Evolutionary conservation across 129 eudicot genomes (phyloP).

Genomic region (Ambrosia trifida): DNA sequence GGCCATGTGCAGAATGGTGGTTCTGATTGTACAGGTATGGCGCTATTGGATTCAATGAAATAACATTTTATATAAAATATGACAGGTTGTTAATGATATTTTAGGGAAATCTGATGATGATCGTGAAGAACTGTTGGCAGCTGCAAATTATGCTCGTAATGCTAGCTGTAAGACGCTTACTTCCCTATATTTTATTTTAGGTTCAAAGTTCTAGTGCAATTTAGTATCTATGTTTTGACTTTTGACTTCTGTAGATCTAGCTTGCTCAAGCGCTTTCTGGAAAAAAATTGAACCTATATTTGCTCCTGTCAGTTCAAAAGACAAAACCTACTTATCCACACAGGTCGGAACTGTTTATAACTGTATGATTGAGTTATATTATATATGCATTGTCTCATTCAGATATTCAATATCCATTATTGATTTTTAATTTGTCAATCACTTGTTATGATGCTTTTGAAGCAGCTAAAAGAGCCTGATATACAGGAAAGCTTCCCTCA

Average conservation of each 20-base stretch:
- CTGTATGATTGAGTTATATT: not conserved
- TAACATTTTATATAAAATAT: not conserved
- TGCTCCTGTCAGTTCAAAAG: slow-evolving; percentile 54
- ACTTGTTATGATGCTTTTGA: slow-evolving; percentile 23
- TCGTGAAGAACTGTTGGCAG: slow-evolving; percentile 73
- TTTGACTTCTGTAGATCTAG: slow-evolving; percentile 50
- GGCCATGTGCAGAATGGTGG: slow-evolving; percentile 58
- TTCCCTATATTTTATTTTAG: not conserved
- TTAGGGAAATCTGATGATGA: slow-evolving; percentile 86
- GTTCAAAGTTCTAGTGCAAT: not conserved
- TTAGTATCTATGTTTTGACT: not conserved
- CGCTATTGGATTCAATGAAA: not conserved
- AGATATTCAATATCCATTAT: not conserved
- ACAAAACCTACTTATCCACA: slow-evolving; percentile 52
- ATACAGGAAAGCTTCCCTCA: slow-evolving; percentile 41
- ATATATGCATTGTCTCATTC: slow-evolving; percentile 9
- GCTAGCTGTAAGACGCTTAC: slow-evolving; percentile 51
- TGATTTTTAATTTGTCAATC: slow-evolving; percentile 13
- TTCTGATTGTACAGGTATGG: slow-evolving; percentile 64
- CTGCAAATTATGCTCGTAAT: slow-evolving; percentile 75
- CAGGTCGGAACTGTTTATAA: slow-evolving; percentile 56
- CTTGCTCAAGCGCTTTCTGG: slow-evolving; percentile 85
- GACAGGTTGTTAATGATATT: slow-evolving; percentile 22
- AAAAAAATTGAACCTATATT: slow-evolving; percentile 71
- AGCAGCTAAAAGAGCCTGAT: slow-evolving; percentile 78